phyloP scores from a whole-genome alignment of 2,329 filamentous ascomycete genomes.

The Pyricularia sp. region DNA sequence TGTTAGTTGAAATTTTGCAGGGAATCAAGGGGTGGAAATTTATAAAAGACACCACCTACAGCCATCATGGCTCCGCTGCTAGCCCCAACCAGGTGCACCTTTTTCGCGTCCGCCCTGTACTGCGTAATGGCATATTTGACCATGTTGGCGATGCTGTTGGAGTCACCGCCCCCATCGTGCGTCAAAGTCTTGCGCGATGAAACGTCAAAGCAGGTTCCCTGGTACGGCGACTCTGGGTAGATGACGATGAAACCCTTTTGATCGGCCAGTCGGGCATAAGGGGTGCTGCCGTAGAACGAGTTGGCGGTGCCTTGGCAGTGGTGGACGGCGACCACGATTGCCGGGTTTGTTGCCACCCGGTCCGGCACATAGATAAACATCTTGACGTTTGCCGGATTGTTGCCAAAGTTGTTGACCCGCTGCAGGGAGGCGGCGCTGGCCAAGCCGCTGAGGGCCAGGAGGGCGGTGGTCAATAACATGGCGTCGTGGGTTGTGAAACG shows the following conservation, averaged over 20 bases:
- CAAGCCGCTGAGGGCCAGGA: background rate
- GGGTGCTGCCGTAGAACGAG: conserved; percentile 36
- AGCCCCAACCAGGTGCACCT: conserved; percentile 44
- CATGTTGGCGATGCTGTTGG: conserved; percentile 48
- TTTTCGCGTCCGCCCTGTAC: conserved; percentile 39
- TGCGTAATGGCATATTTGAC: conserved; percentile 41
- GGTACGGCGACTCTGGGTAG: conserved; percentile 43
- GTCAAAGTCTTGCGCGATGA: conserved; percentile 37
- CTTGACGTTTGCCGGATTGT: conserved; percentile 26
- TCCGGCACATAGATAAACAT: conserved; percentile 35
- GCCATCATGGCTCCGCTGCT: conserved; percentile 43
- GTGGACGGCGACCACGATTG: conserved; percentile 42
- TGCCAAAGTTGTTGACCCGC: conserved; percentile 30
- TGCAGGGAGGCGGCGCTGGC: conserved; percentile 18
- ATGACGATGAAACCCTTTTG: conserved; percentile 37
- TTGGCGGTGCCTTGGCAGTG: conserved; percentile 42
- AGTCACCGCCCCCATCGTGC: conserved; percentile 48
- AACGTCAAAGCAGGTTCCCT: conserved; percentile 50
- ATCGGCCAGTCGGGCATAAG: conserved; percentile 35
- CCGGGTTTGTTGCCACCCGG: conserved; percentile 27
- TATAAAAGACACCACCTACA: conserved; percentile 12
- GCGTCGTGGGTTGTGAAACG: background rate
- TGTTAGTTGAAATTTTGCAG: background rate
- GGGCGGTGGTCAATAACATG: background rate
- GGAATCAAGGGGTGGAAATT: background rate